Percentiles rank a stretch among this genome's conserved stretches.
Evolutionary conservation across 2,329 filamentous ascomycete genomes (phyloP).

Genomic region (Cryphonectria nitschkei): DNA sequence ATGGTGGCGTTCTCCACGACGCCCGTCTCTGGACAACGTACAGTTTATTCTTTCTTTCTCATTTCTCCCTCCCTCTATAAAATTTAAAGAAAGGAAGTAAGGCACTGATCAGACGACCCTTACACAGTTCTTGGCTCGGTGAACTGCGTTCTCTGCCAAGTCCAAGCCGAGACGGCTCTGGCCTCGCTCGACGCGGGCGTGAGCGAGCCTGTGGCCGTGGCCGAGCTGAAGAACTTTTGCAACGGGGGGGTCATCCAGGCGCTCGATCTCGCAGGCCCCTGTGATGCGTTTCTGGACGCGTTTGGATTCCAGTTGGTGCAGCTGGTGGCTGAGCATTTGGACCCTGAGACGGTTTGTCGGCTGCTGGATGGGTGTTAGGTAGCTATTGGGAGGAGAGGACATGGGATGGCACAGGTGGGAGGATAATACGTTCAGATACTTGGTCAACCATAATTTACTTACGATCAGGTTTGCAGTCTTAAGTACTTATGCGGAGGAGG

Average conservation of each 20-base stretch:
- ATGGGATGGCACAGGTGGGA: neutral
- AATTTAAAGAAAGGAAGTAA: neutral
- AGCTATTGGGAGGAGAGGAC: neutral
- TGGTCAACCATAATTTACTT: neutral
- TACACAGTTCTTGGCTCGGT: neutral
- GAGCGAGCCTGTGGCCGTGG: neutral
- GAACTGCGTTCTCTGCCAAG: neutral
- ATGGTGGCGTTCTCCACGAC: neutral
- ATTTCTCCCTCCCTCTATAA: neutral
- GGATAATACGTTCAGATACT: neutral
- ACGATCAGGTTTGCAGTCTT: neutral
- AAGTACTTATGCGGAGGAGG: neutral
- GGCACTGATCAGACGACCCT: neutral
- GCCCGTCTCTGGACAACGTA: neutral
- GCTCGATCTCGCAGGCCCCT: neutral
- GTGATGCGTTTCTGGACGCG: neutral
- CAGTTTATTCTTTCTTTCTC: no score
- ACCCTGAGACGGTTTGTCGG: neutral
- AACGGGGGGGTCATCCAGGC: neutral
- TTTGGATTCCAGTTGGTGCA: neutral
- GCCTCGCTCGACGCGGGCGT: neutral
- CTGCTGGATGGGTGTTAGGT: neutral
- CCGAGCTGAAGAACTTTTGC: neutral
- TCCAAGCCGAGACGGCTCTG: conserved; percentile 3
- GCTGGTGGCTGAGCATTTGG: neutral